Conservation (phyloP, 2,329 filamentous ascomycete genomes). For the Bertia moriformis region DNA sequence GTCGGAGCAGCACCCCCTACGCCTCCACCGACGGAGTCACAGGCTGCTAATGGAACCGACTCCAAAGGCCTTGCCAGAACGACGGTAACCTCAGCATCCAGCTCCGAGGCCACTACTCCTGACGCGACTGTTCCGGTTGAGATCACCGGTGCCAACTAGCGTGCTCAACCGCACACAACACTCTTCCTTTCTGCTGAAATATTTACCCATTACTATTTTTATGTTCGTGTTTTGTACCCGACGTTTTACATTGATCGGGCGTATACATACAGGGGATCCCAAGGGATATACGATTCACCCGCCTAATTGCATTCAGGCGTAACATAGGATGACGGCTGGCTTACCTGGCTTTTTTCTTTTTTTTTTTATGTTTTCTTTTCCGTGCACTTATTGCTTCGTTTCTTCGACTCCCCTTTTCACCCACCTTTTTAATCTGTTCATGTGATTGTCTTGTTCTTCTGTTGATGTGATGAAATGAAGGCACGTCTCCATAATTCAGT, state of each 20-base stretch:
- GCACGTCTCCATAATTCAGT: not conserved
- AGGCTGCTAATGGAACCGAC: not conserved
- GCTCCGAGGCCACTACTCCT: not conserved
- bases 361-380: too few relatives aligned
- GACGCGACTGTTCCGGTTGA: not conserved
- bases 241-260: not conserved
- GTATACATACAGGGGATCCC: not conserved
- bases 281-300: not conserved
- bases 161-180: too few relatives aligned
- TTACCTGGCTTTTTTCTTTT: too few relatives aligned
- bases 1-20: not conserved
- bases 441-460: not conserved
- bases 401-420: not conserved
- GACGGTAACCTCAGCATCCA: not conserved
- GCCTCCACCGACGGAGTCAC: not conserved
- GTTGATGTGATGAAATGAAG: conserved; percentile 1
- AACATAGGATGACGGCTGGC: too few relatives aligned
- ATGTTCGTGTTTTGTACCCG: not conserved
- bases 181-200: not conserved
- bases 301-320: not conserved
- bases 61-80: not conserved
- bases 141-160: not conserved
- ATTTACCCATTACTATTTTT: not conserved
- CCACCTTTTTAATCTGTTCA: not conserved
- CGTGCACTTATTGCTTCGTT: too few relatives aligned